These are phyloP conservation scores for Rhizopus stolonifer DNA, from an alignment of 371 early-diverging fungal species.

Conservation along the genomic window DNA sequence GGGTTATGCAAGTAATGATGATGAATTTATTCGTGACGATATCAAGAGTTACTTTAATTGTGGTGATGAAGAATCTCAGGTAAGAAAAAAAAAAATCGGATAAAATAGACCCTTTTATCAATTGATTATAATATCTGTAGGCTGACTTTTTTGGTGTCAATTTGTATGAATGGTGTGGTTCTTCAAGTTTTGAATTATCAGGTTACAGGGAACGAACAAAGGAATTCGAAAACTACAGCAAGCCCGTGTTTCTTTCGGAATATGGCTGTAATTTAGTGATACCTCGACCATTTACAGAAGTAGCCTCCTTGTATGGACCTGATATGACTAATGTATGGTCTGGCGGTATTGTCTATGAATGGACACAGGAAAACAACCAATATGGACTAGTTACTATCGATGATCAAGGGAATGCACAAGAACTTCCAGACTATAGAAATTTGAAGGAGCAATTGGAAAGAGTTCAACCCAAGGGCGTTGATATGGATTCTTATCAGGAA, in stretches of 20 bases:
- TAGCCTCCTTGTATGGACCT: slow-evolving; percentile 64
- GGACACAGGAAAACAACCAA: slow-evolving; percentile 74
- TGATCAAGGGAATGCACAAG: slow-evolving; percentile 32
- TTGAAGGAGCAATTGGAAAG: slow-evolving; percentile 38
- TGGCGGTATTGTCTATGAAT: slow-evolving; percentile 82
- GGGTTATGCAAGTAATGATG: slow-evolving; percentile 82
- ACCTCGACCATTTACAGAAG: slow-evolving; percentile 60
- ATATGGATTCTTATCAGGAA: slow-evolving; percentile 49
- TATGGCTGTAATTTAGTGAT: slow-evolving; percentile 62
- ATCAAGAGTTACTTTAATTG: slow-evolving; percentile 76
- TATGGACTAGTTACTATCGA: slow-evolving; percentile 73
- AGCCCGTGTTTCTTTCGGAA: slow-evolving; percentile 69
- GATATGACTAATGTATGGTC: slow-evolving; percentile 70
- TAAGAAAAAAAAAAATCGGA: slow-evolving; percentile 12
- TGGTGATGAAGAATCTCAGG: slow-evolving; percentile 61
- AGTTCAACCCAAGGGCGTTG: slow-evolving; percentile 47
- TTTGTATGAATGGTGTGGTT: slow-evolving; percentile 69
- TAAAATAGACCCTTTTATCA: neutral
- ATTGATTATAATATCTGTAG: slow-evolving; percentile 3
- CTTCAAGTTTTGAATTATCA: slow-evolving; percentile 51
- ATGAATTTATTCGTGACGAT: slow-evolving; percentile 63
- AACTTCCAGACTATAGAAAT: slow-evolving; percentile 49
- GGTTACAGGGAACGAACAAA: slow-evolving; percentile 61
- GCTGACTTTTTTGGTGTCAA: slow-evolving; percentile 79
- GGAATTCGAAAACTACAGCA: slow-evolving; percentile 52